phyloP scores from a whole-genome alignment of 2,329 filamentous ascomycete genomes.

The Grosmannia serpens region DNA sequence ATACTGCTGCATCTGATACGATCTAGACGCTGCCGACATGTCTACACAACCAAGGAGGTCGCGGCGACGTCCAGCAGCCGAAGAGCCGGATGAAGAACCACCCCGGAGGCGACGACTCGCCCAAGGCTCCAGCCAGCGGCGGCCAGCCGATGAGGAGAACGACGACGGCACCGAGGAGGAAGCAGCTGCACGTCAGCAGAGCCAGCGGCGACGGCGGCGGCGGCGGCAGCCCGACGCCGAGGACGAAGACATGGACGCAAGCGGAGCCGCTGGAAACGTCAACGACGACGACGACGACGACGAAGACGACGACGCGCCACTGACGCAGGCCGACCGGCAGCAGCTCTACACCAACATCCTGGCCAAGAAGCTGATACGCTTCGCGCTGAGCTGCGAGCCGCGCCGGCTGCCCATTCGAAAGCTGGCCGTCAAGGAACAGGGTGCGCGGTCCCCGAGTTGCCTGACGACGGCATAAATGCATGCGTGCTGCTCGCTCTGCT shows the following conservation, averaged over 20 bases:
- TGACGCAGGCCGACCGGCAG: slow-evolving; percentile 12
- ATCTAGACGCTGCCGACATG: not conserved
- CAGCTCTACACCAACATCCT: slow-evolving; percentile 36
- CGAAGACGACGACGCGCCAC: not conserved
- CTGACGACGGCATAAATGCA: too few relatives aligned
- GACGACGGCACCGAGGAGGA: not conserved
- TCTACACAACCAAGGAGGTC: not conserved
- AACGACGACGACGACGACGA: slow-evolving; percentile 1
- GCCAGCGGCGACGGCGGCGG: not conserved
- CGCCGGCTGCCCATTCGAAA: slow-evolving; percentile 47
- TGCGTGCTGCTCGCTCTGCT: not conserved
- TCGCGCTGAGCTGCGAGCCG: slow-evolving; percentile 55
- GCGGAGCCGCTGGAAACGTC: not conserved
- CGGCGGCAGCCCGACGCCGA: not conserved
- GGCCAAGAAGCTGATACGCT: slow-evolving; percentile 57
- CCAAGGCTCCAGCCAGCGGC: not conserved
- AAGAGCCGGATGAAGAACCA: not conserved
- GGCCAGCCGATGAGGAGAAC: not conserved
- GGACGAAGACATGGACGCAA: not conserved
- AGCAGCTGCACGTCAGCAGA: not conserved
- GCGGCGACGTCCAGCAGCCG: not conserved
- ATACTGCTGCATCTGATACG: not conserved
- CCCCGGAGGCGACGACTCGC: not conserved
- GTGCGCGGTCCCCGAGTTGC: slow-evolving; percentile 22
- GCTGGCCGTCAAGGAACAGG: slow-evolving; percentile 52